phyloP scores from a whole-genome alignment of 2,329 filamentous ascomycete species.

The Fusarium sarcochroum region DNA sequence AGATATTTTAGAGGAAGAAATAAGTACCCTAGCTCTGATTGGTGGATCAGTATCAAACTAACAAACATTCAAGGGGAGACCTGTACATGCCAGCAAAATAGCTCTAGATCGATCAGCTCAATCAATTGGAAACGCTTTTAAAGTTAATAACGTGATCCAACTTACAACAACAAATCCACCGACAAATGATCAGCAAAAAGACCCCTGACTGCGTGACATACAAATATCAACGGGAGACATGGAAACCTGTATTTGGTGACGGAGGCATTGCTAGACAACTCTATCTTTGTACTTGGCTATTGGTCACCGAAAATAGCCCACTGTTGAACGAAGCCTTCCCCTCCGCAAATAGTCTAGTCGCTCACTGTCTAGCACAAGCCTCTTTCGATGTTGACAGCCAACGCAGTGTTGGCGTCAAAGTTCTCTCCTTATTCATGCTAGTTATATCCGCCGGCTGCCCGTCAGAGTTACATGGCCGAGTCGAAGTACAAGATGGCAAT shows the following conservation, averaged over 20 bases:
- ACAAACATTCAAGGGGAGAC: too few relatives aligned
- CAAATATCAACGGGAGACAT: slow-evolving; percentile 2
- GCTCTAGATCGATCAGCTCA: neutral
- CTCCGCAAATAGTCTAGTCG: slow-evolving; percentile 12
- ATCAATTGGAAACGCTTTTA: neutral
- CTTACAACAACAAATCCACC: neutral
- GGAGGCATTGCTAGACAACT: neutral
- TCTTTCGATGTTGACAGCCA: slow-evolving; percentile 10
- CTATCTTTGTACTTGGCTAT: slow-evolving; percentile 1
- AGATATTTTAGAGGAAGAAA: too few relatives aligned
- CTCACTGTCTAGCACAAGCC: slow-evolving; percentile 1
- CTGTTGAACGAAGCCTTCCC: slow-evolving; percentile 11
- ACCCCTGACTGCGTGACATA: slow-evolving; percentile 25
- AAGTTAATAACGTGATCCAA: slow-evolving; percentile 11
- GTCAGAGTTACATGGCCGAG: slow-evolving; percentile 11
- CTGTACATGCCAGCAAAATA: neutral
- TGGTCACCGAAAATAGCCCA: slow-evolving; percentile 6
- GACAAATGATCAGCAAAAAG: slow-evolving; percentile 15
- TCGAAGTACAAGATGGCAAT: neutral
- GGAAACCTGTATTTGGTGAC: slow-evolving; percentile 7
- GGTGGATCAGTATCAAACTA: too few relatives aligned
- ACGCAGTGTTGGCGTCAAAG: slow-evolving; percentile 5
- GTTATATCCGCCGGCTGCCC: slow-evolving; percentile 21
- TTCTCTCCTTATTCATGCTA: neutral
- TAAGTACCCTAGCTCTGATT: too few relatives aligned